phyloP scores from a whole-genome alignment of 176 grass and related monocot species.

The Elaeis guineensis region DNA sequence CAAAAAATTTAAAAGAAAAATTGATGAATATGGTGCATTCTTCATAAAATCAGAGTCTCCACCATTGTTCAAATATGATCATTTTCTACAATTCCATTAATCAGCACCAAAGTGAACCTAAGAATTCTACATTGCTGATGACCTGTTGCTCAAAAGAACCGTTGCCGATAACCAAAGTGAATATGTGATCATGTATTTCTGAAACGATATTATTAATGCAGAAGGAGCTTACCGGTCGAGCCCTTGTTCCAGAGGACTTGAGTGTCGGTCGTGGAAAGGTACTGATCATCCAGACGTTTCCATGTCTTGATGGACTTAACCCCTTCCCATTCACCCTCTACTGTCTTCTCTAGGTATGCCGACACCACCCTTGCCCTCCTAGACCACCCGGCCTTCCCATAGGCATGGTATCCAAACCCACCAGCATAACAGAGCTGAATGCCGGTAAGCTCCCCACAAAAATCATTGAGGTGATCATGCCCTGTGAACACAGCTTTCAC shows the following conservation, averaged over 20 bases:
- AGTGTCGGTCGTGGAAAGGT: constrained; percentile 71
- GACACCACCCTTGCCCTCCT: constrained; percentile 89
- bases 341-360: constrained; percentile 59
- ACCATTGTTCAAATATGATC: background rate
- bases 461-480: constrained; percentile 90
- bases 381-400: constrained; percentile 86
- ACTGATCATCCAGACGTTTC: constrained; percentile 81
- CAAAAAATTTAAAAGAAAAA: too few species aligned
- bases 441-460: constrained; percentile 63
- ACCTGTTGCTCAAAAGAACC: too few species aligned
- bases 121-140: too few species aligned
- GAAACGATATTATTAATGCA: background rate
- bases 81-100: background rate
- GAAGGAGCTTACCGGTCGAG: constrained; percentile 43
- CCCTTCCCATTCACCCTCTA: constrained; percentile 46
- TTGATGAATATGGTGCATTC: too few species aligned
- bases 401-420: constrained; percentile 96
- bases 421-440: constrained; percentile 87
- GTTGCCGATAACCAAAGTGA: too few species aligned
- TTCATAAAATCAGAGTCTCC: too few species aligned
- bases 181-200: too few species aligned
- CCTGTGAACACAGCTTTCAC: constrained; percentile 75
- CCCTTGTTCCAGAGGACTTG: constrained; percentile 80
- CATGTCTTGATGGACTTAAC: constrained; percentile 97
- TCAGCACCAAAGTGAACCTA: background rate